Percentiles rank a stretch among this genome's conserved stretches.
Conservation (phyloP, 768 basidiomycete species). For the Tricholoma hemisulphureum region DNA sequence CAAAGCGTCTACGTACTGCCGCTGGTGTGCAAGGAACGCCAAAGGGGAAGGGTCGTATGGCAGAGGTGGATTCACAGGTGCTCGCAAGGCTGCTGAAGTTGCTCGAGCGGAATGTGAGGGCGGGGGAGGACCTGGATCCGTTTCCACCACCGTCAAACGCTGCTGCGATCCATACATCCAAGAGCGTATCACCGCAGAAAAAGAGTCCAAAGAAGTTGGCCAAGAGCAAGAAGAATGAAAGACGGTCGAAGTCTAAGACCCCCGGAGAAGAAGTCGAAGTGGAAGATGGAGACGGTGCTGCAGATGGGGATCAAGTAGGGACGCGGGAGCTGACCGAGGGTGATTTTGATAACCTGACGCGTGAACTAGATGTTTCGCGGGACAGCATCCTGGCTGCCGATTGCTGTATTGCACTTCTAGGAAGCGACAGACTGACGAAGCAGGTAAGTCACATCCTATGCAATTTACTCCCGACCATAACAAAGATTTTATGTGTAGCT, state of each 20-base stretch:
- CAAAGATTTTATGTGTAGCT: constrained; percentile 45
- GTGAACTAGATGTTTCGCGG: constrained; percentile 56
- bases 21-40: constrained; percentile 44
- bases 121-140: constrained; percentile 73
- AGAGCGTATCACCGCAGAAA: constrained; percentile 51
- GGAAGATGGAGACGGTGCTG: constrained; percentile 22
- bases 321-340: constrained; percentile 38
- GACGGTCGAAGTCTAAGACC: constrained; percentile 45
- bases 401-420: constrained; percentile 75
- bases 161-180: constrained; percentile 12
- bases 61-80: constrained; percentile 61
- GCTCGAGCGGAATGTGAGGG: constrained; percentile 74
- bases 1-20: constrained; percentile 57
- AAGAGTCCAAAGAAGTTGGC: constrained; percentile 41
- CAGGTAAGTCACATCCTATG: constrained; percentile 49
- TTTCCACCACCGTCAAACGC: constrained; percentile 42
- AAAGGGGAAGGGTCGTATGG: constrained; percentile 54
- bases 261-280: constrained; percentile 37
- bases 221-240: constrained; percentile 38
- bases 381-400: constrained; percentile 83
- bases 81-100: constrained; percentile 71
- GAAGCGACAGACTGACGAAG: constrained; percentile 78
- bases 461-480: too few relatives aligned
- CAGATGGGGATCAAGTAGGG: constrained; percentile 14
- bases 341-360: constrained; percentile 50